Evolutionary conservation across 1,284 basidiomycete genomes (phyloP).

Genomic region (Naganishia sp.): DNA sequence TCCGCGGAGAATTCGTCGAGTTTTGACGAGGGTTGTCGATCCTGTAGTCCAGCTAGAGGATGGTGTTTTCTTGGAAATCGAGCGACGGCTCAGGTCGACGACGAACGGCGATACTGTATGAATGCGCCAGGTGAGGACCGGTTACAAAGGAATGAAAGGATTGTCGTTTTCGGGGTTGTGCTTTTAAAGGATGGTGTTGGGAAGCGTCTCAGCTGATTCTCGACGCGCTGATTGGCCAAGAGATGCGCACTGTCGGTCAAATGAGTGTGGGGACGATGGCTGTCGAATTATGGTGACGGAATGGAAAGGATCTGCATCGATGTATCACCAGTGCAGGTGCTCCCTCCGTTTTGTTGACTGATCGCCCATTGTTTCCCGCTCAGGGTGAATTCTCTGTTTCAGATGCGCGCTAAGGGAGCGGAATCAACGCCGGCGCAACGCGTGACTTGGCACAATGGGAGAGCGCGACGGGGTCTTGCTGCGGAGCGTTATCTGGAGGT

Average conservation of each 20-base stretch:
- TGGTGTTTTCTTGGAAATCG: background rate
- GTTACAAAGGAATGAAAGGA: conserved; percentile 7
- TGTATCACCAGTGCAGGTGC: background rate
- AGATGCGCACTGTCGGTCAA: background rate
- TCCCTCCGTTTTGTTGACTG: background rate
- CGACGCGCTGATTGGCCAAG: background rate
- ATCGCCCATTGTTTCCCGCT: conserved; percentile 7
- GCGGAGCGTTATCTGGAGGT: background rate
- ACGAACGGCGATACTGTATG: background rate
- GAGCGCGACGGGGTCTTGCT: no score
- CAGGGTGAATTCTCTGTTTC: conserved; percentile 11
- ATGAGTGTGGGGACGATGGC: background rate
- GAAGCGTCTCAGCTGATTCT: background rate
- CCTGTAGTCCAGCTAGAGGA: conserved; percentile 24
- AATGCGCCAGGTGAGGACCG: background rate
- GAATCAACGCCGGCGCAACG: no score
- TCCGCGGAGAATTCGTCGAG: background rate
- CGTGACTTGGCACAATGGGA: no score
- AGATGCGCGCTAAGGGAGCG: background rate
- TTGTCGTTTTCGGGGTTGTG: background rate
- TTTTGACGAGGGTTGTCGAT: background rate
- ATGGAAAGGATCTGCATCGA: background rate
- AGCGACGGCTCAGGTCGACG: background rate
- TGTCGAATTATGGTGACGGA: background rate
- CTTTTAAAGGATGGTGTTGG: conserved; percentile 1